phyloP scores from a whole-genome alignment of 169 alveolate species.

The Theileria luwenshuni region DNA sequence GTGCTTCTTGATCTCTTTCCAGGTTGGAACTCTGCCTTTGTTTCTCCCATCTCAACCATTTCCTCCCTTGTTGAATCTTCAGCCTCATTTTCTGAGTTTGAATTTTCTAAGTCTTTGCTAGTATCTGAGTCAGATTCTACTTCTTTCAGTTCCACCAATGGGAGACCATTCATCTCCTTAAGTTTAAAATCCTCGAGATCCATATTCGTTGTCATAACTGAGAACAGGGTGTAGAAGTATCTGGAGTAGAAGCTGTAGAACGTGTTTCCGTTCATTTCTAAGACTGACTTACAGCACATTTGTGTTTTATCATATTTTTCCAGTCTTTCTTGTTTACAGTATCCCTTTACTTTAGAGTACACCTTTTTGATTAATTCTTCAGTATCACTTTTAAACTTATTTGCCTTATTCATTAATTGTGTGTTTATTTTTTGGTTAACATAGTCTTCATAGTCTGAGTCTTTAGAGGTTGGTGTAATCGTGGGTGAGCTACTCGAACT shows the following conservation, averaged over 20 bases:
- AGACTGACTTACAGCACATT: conserved; percentile 9
- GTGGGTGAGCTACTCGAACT: not conserved
- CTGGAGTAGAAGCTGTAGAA: conserved; percentile 21
- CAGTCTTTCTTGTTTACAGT: conserved; percentile 14
- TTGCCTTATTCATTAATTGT: not conserved
- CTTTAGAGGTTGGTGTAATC: not conserved
- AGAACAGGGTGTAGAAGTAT: conserved; percentile 21
- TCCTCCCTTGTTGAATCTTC: not conserved
- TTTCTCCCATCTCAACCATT: not conserved
- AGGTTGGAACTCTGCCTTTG: not conserved
- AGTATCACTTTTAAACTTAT: not conserved
- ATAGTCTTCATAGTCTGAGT: not conserved
- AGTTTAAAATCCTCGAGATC: too few relatives aligned
- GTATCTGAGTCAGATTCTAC: too few relatives aligned
- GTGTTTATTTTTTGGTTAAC: not conserved
- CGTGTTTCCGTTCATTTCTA: conserved; percentile 15
- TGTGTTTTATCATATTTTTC: not conserved
- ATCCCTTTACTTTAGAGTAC: conserved; percentile 3
- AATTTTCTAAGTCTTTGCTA: not conserved
- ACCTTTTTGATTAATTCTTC: conserved; percentile 13
- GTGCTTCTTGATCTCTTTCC: not conserved
- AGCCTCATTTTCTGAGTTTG: not conserved
- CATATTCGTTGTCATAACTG: not conserved
- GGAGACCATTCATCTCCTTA: too few relatives aligned
- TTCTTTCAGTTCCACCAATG: too few relatives aligned